Evolutionary conservation across 305 asterid species (phyloP), one percentile per base, ranked within the genome.

Genomic region (Fraxinus latifolia): DNA sequence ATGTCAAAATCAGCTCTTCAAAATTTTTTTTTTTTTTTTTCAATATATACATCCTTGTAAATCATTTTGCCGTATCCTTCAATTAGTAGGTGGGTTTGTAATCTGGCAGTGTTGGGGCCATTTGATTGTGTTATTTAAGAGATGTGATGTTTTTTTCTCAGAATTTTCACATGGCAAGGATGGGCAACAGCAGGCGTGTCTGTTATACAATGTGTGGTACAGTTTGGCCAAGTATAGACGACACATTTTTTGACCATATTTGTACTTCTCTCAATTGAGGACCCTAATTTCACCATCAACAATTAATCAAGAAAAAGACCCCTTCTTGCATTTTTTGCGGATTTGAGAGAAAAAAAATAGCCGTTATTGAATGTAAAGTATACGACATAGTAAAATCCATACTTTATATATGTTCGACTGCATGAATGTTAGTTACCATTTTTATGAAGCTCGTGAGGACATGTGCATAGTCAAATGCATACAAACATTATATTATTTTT

Each of bases 81-180:
- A 23, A 65, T 65, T 29, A 68, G 31, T 70, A 32, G 23, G 37
- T 70, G 76, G 42, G 31, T 84, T 78, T 50, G n/a, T 67, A 73
- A 77, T 80, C 74, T 77, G 36, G 77, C 44, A 83, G 74, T 60
- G 60, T 47, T 75, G 79, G 25, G 67, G 72, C 53, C 77, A 77
- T 77, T 73, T 47, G 83, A 80, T 34, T 77, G 42, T 12, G 42
- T 70, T 29, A 15, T 70, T 78, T 81, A 80, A 71, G 71, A 73
- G 71, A 73, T 17, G 74, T 36, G 82, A 55, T 70, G 62, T n/a
- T 70, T 58, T 50, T 73, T 84, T 67, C 87, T 84, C 87, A 79
- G 44, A 36, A 21, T 36, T 36, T 79, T 83, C 95, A 91, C 95
- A 90, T 91, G 95, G 92, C 83, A 88, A 70, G 86, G 80, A 84